A percentile compares a stretch with the other conserved stretches of the same genome.
phyloP scores from a whole-genome alignment of 768 basidiomycete species.

The Panus rudis region DNA sequence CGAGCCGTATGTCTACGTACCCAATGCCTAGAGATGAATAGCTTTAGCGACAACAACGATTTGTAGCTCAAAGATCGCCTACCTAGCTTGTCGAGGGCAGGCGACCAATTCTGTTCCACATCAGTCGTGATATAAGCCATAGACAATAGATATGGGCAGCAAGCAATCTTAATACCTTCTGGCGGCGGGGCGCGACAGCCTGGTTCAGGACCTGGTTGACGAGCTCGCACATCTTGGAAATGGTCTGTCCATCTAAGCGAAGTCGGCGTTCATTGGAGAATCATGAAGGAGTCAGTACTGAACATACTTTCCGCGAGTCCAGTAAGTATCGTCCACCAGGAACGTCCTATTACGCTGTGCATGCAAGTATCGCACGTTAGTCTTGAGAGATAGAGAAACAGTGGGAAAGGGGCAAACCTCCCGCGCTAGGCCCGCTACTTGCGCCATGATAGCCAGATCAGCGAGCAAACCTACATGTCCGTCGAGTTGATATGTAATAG shows the following conservation, averaged over 20 bases:
- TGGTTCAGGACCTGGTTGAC: conserved; percentile 58
- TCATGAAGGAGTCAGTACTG: neutral
- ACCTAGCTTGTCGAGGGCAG: conserved; percentile 67
- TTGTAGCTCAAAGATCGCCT: conserved; percentile 15
- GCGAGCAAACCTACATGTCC: conserved; percentile 58
- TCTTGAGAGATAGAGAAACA: neutral
- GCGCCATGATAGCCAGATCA: conserved; percentile 61
- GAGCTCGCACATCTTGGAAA: conserved; percentile 45
- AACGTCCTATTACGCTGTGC: conserved; percentile 55
- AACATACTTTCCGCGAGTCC: conserved; percentile 66
- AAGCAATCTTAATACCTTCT: conserved; percentile 36
- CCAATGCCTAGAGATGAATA: conserved; percentile 46
- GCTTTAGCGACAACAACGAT: conserved; percentile 10
- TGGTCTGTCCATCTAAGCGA: conserved; percentile 55
- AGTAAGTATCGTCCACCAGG: conserved; percentile 62
- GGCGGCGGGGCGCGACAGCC: conserved; percentile 57
- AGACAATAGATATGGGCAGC: neutral
- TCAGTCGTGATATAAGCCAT: conserved; percentile 2
- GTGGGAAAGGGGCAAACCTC: conserved; percentile 36
- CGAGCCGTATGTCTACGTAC: conserved; percentile 27
- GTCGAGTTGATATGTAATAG: conserved; percentile 67
- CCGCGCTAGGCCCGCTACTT: conserved; percentile 57
- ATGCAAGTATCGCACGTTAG: conserved; percentile 1
- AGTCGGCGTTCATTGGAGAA: neutral
- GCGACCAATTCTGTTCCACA: conserved; percentile 51